Conservation (phyloP, 2,329 filamentous ascomycete genomes). For the Aspergillus flavus region DNA sequence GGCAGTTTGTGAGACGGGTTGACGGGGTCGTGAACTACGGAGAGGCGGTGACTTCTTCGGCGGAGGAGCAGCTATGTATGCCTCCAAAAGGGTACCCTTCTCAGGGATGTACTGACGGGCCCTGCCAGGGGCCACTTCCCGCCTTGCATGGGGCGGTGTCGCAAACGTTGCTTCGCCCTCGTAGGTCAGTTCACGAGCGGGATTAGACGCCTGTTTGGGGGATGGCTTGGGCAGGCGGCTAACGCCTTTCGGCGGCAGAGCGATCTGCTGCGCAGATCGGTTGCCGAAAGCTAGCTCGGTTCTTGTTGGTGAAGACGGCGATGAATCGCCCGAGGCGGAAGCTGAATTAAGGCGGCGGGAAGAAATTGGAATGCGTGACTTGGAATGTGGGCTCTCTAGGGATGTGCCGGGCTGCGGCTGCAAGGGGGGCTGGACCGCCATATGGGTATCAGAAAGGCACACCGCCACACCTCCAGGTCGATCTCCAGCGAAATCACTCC, state of each 20-base stretch:
- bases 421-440: constrained; percentile 38
- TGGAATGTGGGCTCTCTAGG: constrained; percentile 37
- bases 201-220: constrained; percentile 24
- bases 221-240: constrained; percentile 47
- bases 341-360: constrained; percentile 42
- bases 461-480: constrained; percentile 30
- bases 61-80: constrained; percentile 70
- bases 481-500: constrained; percentile 60
- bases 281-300: constrained; percentile 37
- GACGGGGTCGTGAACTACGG: constrained; percentile 78
- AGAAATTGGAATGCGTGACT: constrained; percentile 50
- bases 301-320: constrained; percentile 40
- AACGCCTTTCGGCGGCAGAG: constrained; percentile 42
- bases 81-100: constrained; percentile 65
- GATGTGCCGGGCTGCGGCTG: constrained; percentile 30
- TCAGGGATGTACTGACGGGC: constrained; percentile 43
- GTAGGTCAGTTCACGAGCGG: constrained; percentile 27
- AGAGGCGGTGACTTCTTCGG: constrained; percentile 77
- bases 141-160: constrained; percentile 39
- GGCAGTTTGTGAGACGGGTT: constrained; percentile 73
- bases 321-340: constrained; percentile 45
- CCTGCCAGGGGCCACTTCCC: constrained; percentile 34
- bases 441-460: constrained; percentile 33
- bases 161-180: constrained; percentile 32
- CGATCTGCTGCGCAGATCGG: constrained; percentile 31